Base-by-base conservation (phyloP, 805 yeast genomes). In the Myxozyma nipponensis region DNA sequence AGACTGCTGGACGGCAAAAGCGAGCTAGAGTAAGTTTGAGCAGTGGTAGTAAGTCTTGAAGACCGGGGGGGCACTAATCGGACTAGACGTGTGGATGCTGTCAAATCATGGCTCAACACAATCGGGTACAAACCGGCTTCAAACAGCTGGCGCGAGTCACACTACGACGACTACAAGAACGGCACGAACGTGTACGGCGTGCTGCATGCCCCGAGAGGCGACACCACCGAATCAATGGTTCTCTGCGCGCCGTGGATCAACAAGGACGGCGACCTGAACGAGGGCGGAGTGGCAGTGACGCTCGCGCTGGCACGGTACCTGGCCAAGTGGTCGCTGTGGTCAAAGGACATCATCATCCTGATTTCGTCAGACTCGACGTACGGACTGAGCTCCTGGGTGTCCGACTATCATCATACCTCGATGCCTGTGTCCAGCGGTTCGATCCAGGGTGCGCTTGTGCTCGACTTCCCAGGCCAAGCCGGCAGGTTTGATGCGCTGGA, bases 201-300 rank as follows among this genome's bases (percentile, higher is more conserved):
- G 3, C 76, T 86, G 68, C 95, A 87, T 63, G 93, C 96, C 0
- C 95, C 98, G 6, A 73, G 96, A 55, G 97, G 97, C 24, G 98
- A 91, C 62, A 93, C 90, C 52, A 89, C 98, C 1, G 98, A 93
- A 67, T 87, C 97, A 0, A 83, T 93, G 79, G 95, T 90, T 1
- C 66, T 93, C 40, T 85, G 83, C 6, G 88, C 93, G 5, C 97
- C 98, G 0, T 93, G 96, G 91, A 66, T 63, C 43, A 86, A 86
- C 47, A 69, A 80, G 4, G 86, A 82, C 42, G 79, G 78, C 1
- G 73, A 75, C 46, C 73, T 70, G 62, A 93, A 93, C 66, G 74
- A 80, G 50, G 95, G 95, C 37, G 98, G 95, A 1, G 72, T 86
- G 35, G 78, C 95, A 0, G 66, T 90, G 30, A 77, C 83, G 1